Evolutionary conservation across 2,329 filamentous ascomycete genomes (phyloP), one percentile per base, ranked within the genome.

Genomic region (Cercospora canescens): DNA sequence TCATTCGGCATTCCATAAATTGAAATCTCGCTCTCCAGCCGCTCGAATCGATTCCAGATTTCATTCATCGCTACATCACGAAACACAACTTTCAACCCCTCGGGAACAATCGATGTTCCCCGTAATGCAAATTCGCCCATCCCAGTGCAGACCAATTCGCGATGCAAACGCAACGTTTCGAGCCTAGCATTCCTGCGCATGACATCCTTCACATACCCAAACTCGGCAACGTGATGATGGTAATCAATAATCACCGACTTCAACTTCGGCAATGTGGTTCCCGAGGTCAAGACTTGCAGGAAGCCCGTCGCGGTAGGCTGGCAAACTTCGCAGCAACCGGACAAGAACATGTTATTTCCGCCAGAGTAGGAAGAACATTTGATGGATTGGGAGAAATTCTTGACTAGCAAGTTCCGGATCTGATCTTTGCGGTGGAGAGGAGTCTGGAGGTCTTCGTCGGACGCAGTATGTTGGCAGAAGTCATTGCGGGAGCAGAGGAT

Each of bases 401-500:
- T 67, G 57, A 70, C 39, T 2, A 69, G 56, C 1, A 70, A 50
- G 57, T 66, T 60, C 5, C 67, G 64, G 24, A 69, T 61, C 16
- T 63, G 64, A 21, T 70, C 69, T 62, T 60, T 55, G n/a, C 69
- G 64, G 18, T 56, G 35, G 3, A 70, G 41, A 9, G 69, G 69
- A 4, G 69, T 69, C 18, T 67, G 67, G 2, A 70, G 63, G 26
- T 66, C 61, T 21, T 32, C 28, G 9, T 12, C 7, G 2, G 63
- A 48, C 16, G 64, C 60, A 4, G 64, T 69, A 28, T 67, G 26
- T 14, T 62, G 59, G 54, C 69, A 70, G 50, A 70, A 70, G 60
- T 70, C 69, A 55, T 69, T 69, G 18, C 69, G 48, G 8, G 67
- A 65, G 14, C 61, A 64, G 18, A 69, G 30, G 67, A 84, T 85